phyloP scores from a whole-genome alignment of 225 moss, liverwort and hornwort species.

The Straminergon stramineum region DNA sequence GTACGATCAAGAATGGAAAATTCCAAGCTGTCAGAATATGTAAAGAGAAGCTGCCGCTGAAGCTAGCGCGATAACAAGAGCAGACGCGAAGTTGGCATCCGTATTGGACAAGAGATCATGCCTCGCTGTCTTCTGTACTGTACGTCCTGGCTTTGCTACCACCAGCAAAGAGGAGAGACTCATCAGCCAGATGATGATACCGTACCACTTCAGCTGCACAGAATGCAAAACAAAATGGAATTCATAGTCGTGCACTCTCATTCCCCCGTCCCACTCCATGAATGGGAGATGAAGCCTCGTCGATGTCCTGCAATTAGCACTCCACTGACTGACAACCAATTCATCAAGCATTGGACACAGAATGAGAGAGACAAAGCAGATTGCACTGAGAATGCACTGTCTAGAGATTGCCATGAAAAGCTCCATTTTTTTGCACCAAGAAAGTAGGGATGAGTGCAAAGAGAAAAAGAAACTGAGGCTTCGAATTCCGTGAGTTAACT shows the following conservation, averaged over 20 bases:
- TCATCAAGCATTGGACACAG: neutral
- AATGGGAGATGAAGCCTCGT: neutral
- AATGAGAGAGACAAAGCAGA: neutral
- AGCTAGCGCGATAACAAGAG: slow-evolving; percentile 59
- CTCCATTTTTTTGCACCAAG: neutral
- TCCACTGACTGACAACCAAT: neutral
- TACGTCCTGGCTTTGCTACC: slow-evolving; percentile 76
- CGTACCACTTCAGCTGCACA: neutral
- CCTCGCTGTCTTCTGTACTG: slow-evolving; percentile 74
- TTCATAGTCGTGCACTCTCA: neutral
- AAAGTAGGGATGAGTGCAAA: neutral
- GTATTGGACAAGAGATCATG: slow-evolving; percentile 71
- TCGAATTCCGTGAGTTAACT: neutral
- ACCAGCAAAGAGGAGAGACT: slow-evolving; percentile 45
- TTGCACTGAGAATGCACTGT: neutral
- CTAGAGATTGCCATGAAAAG: neutral
- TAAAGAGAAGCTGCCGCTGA: slow-evolving; percentile 65
- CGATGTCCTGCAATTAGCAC: neutral
- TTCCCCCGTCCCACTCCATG: too few species aligned
- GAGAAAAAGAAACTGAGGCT: neutral
- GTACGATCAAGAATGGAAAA: neutral
- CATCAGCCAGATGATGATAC: neutral
- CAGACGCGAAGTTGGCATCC: slow-evolving; percentile 69
- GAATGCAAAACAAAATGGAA: neutral
- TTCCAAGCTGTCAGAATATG: slow-evolving; percentile 30